Percentiles rank a stretch among this genome's conserved stretches.
These are phyloP conservation scores for Ilex asprella DNA, from an alignment of 257 asterid genomes.

Conservation along the genomic window DNA sequence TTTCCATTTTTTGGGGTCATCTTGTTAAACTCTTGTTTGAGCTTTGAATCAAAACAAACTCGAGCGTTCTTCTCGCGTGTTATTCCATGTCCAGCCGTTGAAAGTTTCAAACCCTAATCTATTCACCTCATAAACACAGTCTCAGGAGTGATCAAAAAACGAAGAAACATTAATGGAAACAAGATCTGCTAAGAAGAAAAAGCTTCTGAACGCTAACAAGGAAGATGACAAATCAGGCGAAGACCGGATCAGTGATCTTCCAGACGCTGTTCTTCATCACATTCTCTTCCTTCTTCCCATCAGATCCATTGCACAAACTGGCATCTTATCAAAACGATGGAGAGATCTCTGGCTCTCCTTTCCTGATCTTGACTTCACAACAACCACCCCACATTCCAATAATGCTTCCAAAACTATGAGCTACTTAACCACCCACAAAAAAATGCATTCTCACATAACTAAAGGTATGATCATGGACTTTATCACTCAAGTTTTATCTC, in stretches of 20 bases:
- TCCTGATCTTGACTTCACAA: conserved; percentile 81
- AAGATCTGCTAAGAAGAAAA: conserved; percentile 63
- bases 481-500: conserved; percentile 45
- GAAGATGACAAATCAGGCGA: conserved; percentile 5
- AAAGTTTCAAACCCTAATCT: conserved; percentile 33
- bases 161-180: conserved; percentile 54
- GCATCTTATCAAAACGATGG: conserved; percentile 67
- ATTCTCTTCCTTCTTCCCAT: conserved; percentile 51
- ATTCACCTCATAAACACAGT: background rate
- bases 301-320: conserved; percentile 50
- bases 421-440: conserved; percentile 12
- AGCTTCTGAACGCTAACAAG: conserved; percentile 5
- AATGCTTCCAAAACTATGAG: background rate
- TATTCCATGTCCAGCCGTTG: conserved; percentile 14
- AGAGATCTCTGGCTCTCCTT: conserved; percentile 49
- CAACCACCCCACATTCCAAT: conserved; percentile 15
- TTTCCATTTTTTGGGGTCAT: too few relatives aligned
- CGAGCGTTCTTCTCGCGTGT: conserved; percentile 16
- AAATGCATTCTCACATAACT: conserved; percentile 12
- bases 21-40: too few relatives aligned
- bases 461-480: conserved; percentile 24
- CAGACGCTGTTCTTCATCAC: conserved; percentile 61
- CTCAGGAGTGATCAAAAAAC: background rate
- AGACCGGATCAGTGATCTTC: conserved; percentile 72
- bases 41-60: conserved; percentile 10